A percentile compares a stretch with the other conserved stretches of the same genome.
Evolutionary conservation across 805 yeast species (phyloP).

Genomic region (Debaryomyces prosopidis): DNA sequence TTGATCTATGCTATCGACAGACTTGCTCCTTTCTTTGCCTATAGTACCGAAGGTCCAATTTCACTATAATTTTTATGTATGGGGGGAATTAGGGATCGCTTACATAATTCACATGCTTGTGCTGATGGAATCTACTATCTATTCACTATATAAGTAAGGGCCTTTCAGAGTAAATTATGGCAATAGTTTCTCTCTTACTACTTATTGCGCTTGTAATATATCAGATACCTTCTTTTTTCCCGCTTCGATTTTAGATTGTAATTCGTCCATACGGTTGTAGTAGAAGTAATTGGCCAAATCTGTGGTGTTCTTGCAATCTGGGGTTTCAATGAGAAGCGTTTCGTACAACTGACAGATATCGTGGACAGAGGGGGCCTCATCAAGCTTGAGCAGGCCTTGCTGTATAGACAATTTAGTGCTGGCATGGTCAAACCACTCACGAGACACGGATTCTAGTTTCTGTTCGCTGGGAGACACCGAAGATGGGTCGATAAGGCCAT

Average conservation of each 20-base stretch:
- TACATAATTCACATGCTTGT: too few species aligned
- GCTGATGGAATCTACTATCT: too few species aligned
- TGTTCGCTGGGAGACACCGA: slow-evolving; percentile 12
- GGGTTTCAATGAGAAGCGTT: slow-evolving; percentile 24
- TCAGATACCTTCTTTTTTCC: slow-evolving; percentile 25
- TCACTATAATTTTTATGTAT: too few species aligned
- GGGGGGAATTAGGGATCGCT: too few species aligned
- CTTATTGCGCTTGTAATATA: slow-evolving; percentile 4
- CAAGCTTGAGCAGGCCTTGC: slow-evolving; percentile 14
- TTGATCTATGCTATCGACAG: too few species aligned
- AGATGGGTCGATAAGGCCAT: slow-evolving; percentile 27
- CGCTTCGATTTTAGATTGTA: slow-evolving; percentile 23
- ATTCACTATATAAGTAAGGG: too few species aligned
- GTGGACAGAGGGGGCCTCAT: slow-evolving; percentile 14
- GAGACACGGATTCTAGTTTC: slow-evolving; percentile 21
- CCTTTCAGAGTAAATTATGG: too few species aligned
- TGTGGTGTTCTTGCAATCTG: slow-evolving; percentile 31
- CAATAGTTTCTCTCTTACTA: too few species aligned
- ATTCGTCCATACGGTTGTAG: slow-evolving; percentile 30
- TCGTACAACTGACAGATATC: slow-evolving; percentile 25
- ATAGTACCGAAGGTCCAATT: too few species aligned
- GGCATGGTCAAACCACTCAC: slow-evolving; percentile 31
- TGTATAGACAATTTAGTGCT: slow-evolving; percentile 23
- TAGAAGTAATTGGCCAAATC: slow-evolving; percentile 40
- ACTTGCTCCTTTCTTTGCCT: too few species aligned